Evolutionary conservation across 129 eudicot genomes (phyloP), one percentile per base, ranked within the genome.

Genomic region (Chrysanthemum makinoi): DNA sequence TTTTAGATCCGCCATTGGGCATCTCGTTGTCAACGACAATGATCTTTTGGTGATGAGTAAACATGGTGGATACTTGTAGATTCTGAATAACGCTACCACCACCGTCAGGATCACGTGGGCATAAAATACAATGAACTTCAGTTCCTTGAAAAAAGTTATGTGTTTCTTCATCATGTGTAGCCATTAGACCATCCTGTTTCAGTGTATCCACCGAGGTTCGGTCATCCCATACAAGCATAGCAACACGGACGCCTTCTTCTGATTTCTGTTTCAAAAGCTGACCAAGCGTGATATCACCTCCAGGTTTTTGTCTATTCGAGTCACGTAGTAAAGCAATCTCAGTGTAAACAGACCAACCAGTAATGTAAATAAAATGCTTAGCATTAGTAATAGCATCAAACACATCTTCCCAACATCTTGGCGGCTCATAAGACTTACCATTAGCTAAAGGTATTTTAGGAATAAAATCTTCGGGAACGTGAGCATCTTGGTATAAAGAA

Each of bases 11-110:
- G 22, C 80, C 86, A 6, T 68, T 54, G 0, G 90, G 96, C 81
- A 89, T n/a, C 57, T 79, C 88, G 53, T 80, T 75, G 26, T 89
- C 96, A 72, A 89, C 93, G 56, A 84, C 88, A n/a, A 89, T 83
- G 56, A 89, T 86, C 78, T 89, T 89, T 77, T 89, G 96, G 62
- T 89, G 96, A 75, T 89, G 93, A 28, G 96, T 89, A 53, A 89
- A 89, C 96, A 89, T 89, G 4, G 96, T 89, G 2, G 93, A 86
- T 19, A 89, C 75, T 55, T 87, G 86, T 50, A 89, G 69, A 69
- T 85, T 83, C 22, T 89, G 90, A 57, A 89, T 76, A 8, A 84
- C 35, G 63, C 93, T 89, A 7, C 90, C 90, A 15, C 96, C 93
- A 71, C 83, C 85, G 68, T 89, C 92, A 6, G 96, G 96, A 66